These are phyloP conservation scores for Fusarium sp. DNA, from an alignment of 2,329 filamentous ascomycete species.

Conservation along the genomic window DNA sequence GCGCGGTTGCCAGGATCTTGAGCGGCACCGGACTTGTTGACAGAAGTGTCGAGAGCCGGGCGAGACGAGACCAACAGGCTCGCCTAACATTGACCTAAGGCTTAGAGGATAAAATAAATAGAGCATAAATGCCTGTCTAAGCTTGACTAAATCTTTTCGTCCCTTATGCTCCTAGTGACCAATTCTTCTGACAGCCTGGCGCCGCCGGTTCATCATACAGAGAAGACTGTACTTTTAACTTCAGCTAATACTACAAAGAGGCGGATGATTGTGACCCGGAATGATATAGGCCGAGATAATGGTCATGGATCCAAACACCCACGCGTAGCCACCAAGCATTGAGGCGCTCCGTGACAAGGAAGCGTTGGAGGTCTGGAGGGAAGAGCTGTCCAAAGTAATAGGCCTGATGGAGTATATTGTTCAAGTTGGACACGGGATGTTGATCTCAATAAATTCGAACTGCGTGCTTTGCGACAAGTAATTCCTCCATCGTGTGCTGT, in stretches of 20 bases:
- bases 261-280: too few species aligned
- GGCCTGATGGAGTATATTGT: too few species aligned
- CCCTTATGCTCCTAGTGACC: not conserved
- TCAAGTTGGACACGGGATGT: too few species aligned
- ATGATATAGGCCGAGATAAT: too few species aligned
- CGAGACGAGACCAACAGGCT: accelerated
- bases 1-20: not conserved
- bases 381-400: accelerated
- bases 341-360: too few species aligned
- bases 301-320: too few species aligned
- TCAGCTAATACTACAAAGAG: too few species aligned
- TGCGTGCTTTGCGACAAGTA: not conserved
- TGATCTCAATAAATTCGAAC: not conserved
- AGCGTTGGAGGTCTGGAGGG: too few species aligned
- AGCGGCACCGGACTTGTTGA: not conserved
- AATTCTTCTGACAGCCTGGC: too few species aligned
- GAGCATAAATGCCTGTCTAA: not conserved
- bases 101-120: not conserved
- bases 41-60: not conserved
- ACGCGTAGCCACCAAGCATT: too few species aligned
- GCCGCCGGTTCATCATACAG: too few species aligned
- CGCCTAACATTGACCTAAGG: not conserved
- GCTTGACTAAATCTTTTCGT: not conserved
- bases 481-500: not conserved
- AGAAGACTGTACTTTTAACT: too few species aligned